A percentile compares a stretch with the other conserved stretches of the same genome.
Conservation (phyloP, 208 protist genomes). For the Wallacemonas sp. region DNA sequence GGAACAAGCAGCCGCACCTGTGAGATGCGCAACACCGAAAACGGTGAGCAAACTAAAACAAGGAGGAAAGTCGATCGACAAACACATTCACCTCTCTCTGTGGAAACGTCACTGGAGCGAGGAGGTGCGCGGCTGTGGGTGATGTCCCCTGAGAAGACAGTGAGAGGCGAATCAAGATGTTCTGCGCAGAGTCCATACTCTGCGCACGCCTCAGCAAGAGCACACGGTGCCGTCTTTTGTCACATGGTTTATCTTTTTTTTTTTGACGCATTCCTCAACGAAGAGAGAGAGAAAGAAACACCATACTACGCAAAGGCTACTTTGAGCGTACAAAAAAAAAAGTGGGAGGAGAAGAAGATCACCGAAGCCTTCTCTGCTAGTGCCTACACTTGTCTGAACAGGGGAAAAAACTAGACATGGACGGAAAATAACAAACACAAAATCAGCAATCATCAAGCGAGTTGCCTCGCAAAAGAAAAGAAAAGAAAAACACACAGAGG, state of each 20-base stretch:
- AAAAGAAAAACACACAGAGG: background rate
- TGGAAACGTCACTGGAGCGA: no score
- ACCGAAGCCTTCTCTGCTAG: background rate
- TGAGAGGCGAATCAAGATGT: no score
- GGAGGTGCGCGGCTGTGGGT: no score
- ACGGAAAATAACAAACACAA: slow-evolving; percentile 20
- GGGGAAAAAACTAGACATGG: slow-evolving; percentile 1
- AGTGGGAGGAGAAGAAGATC: slow-evolving; percentile 3
- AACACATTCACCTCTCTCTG: no score
- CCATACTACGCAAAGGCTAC: slow-evolving; percentile 9
- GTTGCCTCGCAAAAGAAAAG: background rate
- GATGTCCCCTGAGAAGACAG: no score
- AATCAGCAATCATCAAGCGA: no score
- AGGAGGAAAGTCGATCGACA: no score
- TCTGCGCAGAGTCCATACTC: no score
- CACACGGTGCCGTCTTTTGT: background rate
- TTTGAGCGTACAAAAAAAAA: slow-evolving; percentile 3
- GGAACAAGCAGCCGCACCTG: no score
- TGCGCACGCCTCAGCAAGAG: no score
- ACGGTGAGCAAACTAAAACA: no score
- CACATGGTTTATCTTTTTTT: background rate
- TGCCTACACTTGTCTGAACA: slow-evolving; percentile 10
- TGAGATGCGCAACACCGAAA: no score
- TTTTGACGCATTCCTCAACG: background rate
- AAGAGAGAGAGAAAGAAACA: background rate